phyloP scores from a whole-genome alignment of 495 filamentous ascomycete genomes.

The Tuber aestivum region DNA sequence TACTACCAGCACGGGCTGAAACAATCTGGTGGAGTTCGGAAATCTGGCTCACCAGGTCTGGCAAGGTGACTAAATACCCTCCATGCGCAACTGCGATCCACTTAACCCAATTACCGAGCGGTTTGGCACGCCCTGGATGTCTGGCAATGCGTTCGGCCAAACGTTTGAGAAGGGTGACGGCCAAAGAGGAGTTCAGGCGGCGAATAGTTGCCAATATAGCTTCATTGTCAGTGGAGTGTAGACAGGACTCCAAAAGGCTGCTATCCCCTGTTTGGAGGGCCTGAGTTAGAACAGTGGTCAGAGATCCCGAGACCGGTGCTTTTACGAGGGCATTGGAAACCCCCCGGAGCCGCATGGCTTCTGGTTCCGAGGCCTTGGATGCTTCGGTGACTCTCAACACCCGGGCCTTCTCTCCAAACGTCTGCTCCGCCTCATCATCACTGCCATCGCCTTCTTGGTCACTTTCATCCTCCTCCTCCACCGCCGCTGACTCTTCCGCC shows the following conservation, averaged over 20 bases:
- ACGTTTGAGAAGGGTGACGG: constrained; percentile 67
- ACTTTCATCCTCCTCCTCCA: constrained; percentile 46
- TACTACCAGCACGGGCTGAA: constrained; percentile 71
- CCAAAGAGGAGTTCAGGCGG: constrained; percentile 76
- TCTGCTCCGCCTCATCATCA: constrained; percentile 42
- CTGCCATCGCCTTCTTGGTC: constrained; percentile 28
- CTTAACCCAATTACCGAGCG: constrained; percentile 92
- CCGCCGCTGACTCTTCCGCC: constrained; percentile 53
- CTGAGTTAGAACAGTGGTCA: constrained; percentile 84
- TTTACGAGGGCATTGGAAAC: constrained; percentile 45
- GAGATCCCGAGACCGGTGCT: constrained; percentile 68
- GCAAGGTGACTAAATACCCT: constrained; percentile 77
- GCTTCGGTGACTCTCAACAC: constrained; percentile 58
- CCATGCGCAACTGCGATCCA: constrained; percentile 94
- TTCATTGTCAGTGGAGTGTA: constrained; percentile 65
- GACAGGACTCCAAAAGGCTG: constrained; percentile 82
- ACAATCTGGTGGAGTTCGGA: constrained; percentile 73
- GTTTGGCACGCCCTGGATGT: constrained; percentile 79
- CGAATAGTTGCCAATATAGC: constrained; percentile 83
- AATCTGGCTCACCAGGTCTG: constrained; percentile 69
- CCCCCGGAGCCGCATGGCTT: constrained; percentile 47
- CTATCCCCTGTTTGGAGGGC: constrained; percentile 86
- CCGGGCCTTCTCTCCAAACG: constrained; percentile 81
- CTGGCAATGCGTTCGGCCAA: constrained; percentile 82
- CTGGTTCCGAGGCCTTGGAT: constrained; percentile 66